Percentiles rank a stretch among this genome's conserved stretches.
Conservation (phyloP, 805 yeast species). For the Lachancea quebecensis region DNA sequence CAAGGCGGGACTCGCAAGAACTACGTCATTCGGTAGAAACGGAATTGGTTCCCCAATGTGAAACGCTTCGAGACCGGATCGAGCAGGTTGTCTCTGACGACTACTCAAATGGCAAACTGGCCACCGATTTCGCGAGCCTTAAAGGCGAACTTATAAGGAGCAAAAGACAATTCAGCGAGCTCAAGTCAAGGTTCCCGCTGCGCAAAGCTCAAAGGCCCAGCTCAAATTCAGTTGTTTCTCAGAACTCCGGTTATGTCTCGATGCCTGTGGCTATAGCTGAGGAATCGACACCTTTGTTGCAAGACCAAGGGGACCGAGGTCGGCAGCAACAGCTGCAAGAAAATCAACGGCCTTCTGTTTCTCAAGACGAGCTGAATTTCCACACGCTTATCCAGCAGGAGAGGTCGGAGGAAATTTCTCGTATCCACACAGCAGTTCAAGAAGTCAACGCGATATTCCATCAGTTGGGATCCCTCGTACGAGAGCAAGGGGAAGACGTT, state of each 20-base stretch:
- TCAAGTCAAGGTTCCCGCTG: conserved; percentile 25
- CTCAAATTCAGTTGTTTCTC: conserved; percentile 8
- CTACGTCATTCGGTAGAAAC: conserved; percentile 29
- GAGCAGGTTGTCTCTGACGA: conserved; percentile 5
- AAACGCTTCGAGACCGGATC: conserved; percentile 16
- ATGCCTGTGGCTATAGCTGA: conserved; percentile 12
- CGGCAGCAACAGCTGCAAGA: conserved; percentile 32
- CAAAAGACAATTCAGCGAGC: conserved; percentile 43
- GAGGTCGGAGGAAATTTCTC: conserved; percentile 63
- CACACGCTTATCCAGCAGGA: conserved; percentile 63
- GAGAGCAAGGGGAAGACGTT: conserved; percentile 78
- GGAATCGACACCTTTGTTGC: conserved; percentile 39
- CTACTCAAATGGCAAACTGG: conserved; percentile 34
- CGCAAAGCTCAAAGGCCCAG: conserved; percentile 1
- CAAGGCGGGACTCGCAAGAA: conserved; percentile 32
- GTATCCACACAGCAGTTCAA: conserved; percentile 67
- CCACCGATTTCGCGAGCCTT: conserved; percentile 49
- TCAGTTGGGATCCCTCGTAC: conserved; percentile 70
- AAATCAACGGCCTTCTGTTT: conserved; percentile 24
- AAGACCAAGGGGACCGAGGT: conserved; percentile 19
- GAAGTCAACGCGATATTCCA: conserved; percentile 83
- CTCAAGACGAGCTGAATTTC: conserved; percentile 51
- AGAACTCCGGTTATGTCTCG: conserved; percentile 18
- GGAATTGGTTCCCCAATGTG: conserved; percentile 18
- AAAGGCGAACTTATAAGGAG: conserved; percentile 39